These are phyloP conservation scores for Nakazawaea populi DNA, from an alignment of 805 yeast genomes.

Conservation along the genomic window DNA sequence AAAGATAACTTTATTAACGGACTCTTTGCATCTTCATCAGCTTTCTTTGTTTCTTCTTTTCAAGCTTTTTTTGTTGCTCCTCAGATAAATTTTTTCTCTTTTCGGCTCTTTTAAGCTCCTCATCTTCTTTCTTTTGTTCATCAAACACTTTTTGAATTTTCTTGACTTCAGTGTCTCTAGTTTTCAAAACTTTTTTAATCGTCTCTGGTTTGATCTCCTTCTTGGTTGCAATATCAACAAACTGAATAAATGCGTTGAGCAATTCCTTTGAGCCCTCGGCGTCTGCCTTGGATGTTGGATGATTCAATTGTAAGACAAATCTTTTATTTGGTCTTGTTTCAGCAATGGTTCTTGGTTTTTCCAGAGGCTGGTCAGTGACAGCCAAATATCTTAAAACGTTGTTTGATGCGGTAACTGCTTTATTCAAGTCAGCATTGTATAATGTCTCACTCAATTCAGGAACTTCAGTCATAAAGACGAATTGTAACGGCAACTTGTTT, in stretches of 20 bases:
- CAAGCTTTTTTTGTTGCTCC: conserved; percentile 63
- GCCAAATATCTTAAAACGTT: conserved; percentile 60
- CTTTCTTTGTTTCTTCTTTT: conserved; percentile 77
- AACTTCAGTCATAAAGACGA: conserved; percentile 85
- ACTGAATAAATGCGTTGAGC: conserved; percentile 48
- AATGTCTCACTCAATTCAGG: conserved; percentile 71
- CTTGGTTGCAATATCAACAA: conserved; percentile 55
- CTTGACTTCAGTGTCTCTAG: conserved; percentile 68
- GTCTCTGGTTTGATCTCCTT: conserved; percentile 68
- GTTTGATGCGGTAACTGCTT: conserved; percentile 23
- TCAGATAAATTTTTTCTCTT: conserved; percentile 62
- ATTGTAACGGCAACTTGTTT: conserved; percentile 60
- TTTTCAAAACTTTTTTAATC: conserved; percentile 65
- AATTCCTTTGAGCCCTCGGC: conserved; percentile 42
- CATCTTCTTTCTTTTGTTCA: conserved; percentile 57
- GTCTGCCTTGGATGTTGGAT: conserved; percentile 46
- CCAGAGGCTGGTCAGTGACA: conserved; percentile 78
- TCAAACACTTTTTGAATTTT: conserved; percentile 70
- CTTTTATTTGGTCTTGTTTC: conserved; percentile 50
- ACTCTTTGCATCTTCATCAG: conserved; percentile 56
- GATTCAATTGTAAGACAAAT: conserved; percentile 47
- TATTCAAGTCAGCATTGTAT: conserved; percentile 40
- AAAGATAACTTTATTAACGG: conserved; percentile 2
- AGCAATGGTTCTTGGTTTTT: conserved; percentile 56
- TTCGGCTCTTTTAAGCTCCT: conserved; percentile 66